Base-by-base conservation (phyloP, 306 rosid genomes). In the Sechiopsis laciniata region DNA sequence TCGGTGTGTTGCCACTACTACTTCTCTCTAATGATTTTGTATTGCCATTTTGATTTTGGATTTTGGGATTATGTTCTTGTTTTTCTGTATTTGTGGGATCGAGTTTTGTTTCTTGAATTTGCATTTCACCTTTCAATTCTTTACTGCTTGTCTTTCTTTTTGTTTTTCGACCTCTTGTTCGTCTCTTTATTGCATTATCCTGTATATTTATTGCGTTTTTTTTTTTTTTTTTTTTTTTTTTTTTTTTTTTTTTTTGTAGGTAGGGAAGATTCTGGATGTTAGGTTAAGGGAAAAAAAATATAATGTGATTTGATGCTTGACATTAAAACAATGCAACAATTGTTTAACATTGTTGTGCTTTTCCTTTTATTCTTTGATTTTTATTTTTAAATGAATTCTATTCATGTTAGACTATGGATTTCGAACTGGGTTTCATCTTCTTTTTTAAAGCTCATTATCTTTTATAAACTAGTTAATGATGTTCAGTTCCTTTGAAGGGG, bases 1-100 rank as follows among this genome's bases (percentile, higher is more conserved):
- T 89, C 90, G 79, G 84, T 71, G 62, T 42, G 78, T 72, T 1
- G 3, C 1, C 17, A 6, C 10, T 46, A 11, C 1, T 11, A 37
- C 1, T 79, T 11, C 13, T 40, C 14, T 63, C 3, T 66, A n/a
- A n/a, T n/a, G 15, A 65, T 11, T 46, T 40, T 61, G 10, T 37
- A 8, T 6, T 3, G 22, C 17, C 37, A 67, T 67, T 67, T 37
- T 67, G 35, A 46, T 20, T 17, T 46, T 46, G 3, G 7, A 21
- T 46, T 67, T 46, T 46, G 37, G 54, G 32, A 10, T 42, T 42
- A 29, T 45, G 29, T 66, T 66, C 32, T 19, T 45, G 72, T 45
- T 45, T 42, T 67, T 32, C 37, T 67, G 37, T 21, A 13, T 46
- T 46, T n/a, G 46, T 55, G 72, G 56, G n/a, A 46, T 67, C 55